phyloP scores from a whole-genome alignment of 2,329 filamentous ascomycete species.

The Nannizzia gypsea region DNA sequence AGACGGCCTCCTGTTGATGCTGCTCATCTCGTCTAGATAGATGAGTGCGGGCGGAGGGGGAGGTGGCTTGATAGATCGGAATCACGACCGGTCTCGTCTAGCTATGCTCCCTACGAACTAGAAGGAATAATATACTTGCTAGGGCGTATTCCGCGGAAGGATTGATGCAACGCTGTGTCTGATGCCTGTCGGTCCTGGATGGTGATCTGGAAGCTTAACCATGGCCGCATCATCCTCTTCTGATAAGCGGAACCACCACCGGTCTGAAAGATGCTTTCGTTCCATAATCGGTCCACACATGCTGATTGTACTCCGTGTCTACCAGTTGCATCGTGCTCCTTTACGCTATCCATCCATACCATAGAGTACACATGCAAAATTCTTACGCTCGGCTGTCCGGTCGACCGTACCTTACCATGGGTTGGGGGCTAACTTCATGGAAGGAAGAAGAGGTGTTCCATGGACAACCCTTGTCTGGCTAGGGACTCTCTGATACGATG shows the following conservation, averaged over 20 bases:
- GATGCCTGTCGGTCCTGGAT: not conserved
- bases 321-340: not conserved
- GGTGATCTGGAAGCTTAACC: conserved; percentile 1
- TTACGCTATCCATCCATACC: too few relatives aligned
- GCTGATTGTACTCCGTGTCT: too few relatives aligned
- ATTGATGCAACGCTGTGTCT: conserved; percentile 1
- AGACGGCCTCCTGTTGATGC: not conserved
- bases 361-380: not conserved
- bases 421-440: not conserved
- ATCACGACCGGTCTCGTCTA: not conserved
- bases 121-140: not conserved
- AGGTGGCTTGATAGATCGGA: not conserved
- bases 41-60: too few relatives aligned
- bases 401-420: not conserved
- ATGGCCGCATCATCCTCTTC: not conserved
- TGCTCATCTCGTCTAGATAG: too few relatives aligned
- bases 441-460: not conserved
- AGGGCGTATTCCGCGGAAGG: not conserved
- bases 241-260: not conserved
- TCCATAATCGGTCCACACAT: not conserved
- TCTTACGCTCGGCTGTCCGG: not conserved
- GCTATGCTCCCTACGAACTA: not conserved
- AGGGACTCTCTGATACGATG: not conserved
- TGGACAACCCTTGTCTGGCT: not conserved
- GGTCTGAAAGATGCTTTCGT: not conserved